Evolutionary conservation across 1,284 basidiomycete genomes (phyloP), one percentile per base, ranked within the genome.

Genomic region (Ganoderma meredithae): DNA sequence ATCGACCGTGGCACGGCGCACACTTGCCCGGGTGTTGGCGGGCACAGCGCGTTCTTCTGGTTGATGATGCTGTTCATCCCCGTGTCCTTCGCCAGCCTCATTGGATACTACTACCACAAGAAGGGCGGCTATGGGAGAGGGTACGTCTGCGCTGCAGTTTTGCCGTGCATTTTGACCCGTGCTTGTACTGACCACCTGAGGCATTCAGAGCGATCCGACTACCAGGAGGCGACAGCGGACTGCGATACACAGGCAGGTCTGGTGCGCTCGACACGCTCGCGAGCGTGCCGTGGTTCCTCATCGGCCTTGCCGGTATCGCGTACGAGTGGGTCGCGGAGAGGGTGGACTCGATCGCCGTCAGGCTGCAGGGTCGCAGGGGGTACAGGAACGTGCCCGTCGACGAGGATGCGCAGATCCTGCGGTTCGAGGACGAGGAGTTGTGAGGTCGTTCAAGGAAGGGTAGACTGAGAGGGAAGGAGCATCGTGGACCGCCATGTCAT

Each of bases 331-430:
- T 89, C 0, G 76, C 83, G 0, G 88, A 86, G 22, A 81, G 78
- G 56, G 69, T 86, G 49, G 85, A 86, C 55, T 76, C 81, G 3
- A 73, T 82, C 15, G 77, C 83, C 22, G 83, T 87, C 74, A 81
- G 84, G 13, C 71, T 84, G 22, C 82, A 89, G 64, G 81, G 87
- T 52, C 82, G 89, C 61, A 81, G 87, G 49, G 93, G 93, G n/a
- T 97, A 97, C 77, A 85, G 95, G 73, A 86, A 91, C 72, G 79
- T 97, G 43, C 90, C 94, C 1, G 88, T 95, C 65, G 95, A 97
- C 77, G 95, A 96, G 77, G 95, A 97, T 81, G 95, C 94, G 65
- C 93, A 94, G 81, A 87, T 94, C 67, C 79, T 95, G 67, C 83
- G 89, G 61, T 95, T 95, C 76, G 92, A 93, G 74, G 93, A 95